Base-by-base conservation (phyloP, 371 early-diverging fungal genomes). In the Zychaea mexicana region DNA sequence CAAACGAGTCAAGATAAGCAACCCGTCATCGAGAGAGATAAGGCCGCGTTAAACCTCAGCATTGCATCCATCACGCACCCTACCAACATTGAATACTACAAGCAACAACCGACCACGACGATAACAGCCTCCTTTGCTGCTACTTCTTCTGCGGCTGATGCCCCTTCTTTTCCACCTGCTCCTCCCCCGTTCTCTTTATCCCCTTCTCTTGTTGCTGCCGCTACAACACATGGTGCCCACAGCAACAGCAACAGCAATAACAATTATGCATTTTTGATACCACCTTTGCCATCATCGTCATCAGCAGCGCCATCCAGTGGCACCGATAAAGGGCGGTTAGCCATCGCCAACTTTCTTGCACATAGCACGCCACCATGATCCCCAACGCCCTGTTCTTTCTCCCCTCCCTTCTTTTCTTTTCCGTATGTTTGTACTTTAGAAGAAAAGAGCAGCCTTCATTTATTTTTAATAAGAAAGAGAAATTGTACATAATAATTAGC, bases 51-150 rank as follows among this genome's bases (percentile, higher is more conserved):
- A 24, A 19, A 42, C 8, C n/a, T 58, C 12, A 58, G 59, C 59
- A 58, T 58, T 7, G 59, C 59, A 5, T 58, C 59, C 59, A 58
- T 58, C 30, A 42, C 45, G 10, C 42, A 36, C 10, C 59, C 59
- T 5, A 39, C 31, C 45, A 30, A 58, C 26, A 45, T 58, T 30
- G 59, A 58, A 19, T 17, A 21, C 7, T 56, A 6, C 22, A 31
- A n/a, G 13, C 45, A 39, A 24, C 42, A 39, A 3, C 38, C 28
- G 32, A 19, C n/a, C 12, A 9, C 57, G 3, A 36, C 57, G 4
- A 27, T 27, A 26, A 52, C 10, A 2, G 17, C n/a, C n/a, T 7
- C 42, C n/a, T 42, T 42, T 6, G 42, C 42, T 42, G 42, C 42
- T 4, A 13, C 42, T 12, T 13, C 42, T 42, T 13, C 42, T 42